Percentiles rank a stretch among this genome's conserved stretches.
Conservation (phyloP, 1,284 basidiomycete genomes). For the Pseudozyma flocculosa region DNA sequence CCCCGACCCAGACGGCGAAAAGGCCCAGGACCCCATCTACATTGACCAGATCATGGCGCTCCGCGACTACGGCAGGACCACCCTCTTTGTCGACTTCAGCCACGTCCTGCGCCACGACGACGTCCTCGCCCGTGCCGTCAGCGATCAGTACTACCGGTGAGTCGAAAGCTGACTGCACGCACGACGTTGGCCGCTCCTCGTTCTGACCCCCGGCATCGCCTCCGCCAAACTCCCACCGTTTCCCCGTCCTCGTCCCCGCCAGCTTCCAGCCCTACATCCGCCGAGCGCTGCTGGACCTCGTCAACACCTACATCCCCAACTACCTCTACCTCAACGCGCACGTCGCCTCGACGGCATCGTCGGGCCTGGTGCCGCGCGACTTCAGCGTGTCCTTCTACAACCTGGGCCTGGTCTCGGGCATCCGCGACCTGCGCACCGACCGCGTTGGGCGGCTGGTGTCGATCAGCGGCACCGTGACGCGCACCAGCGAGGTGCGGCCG, state of each 20-base stretch:
- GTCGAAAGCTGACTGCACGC: slow-evolving; percentile 85
- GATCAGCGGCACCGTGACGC: slow-evolving; percentile 96
- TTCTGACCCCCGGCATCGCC: too few species aligned
- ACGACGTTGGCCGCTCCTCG: too few species aligned
- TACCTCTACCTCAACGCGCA: slow-evolving; percentile 62
- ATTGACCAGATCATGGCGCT: slow-evolving; percentile 88
- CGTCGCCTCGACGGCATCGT: slow-evolving; percentile 59
- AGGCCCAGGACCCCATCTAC: slow-evolving; percentile 68
- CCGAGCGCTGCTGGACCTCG: slow-evolving; percentile 67
- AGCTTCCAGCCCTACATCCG: slow-evolving; percentile 80
- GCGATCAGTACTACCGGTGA: slow-evolving; percentile 85
- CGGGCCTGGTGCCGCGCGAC: slow-evolving; percentile 83
- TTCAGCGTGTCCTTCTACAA: slow-evolving; percentile 95
- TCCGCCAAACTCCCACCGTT: too few species aligned
- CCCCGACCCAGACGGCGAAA: slow-evolving; percentile 6
- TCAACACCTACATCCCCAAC: slow-evolving; percentile 72
- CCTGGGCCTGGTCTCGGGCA: slow-evolving; percentile 70
- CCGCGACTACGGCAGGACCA: slow-evolving; percentile 86
- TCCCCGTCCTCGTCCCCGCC: not conserved
- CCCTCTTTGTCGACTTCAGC: slow-evolving; percentile 77
- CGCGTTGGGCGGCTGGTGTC: slow-evolving; percentile 91
- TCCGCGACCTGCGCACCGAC: slow-evolving; percentile 81
- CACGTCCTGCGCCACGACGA: slow-evolving; percentile 66
- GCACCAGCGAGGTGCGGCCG: slow-evolving; percentile 98
- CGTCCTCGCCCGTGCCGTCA: slow-evolving; percentile 61